Evolutionary conservation across 306 rosid genomes (phyloP).

Genomic region (Fragaria ananassa): DNA sequence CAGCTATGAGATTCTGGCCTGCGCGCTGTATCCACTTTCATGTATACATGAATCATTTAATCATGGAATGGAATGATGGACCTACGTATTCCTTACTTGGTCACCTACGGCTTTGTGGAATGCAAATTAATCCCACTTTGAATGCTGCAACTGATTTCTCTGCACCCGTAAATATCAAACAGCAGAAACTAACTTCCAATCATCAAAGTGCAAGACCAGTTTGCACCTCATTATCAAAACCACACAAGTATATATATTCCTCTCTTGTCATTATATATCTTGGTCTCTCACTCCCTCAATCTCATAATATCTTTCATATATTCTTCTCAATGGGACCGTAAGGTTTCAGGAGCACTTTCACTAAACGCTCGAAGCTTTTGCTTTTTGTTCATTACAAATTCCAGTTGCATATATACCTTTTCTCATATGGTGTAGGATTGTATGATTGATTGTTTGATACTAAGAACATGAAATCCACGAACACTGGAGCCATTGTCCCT

Average conservation of each 20-base stretch:
- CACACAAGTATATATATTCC: neutral
- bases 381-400: constrained; percentile 6
- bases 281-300: neutral
- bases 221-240: constrained; percentile 1
- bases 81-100: neutral
- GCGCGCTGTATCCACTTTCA: constrained; percentile 6
- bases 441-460: neutral
- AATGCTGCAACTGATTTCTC: neutral
- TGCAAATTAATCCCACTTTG: constrained; percentile 8
- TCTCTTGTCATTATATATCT: constrained; percentile 1
- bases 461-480: constrained; percentile 13
- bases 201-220: neutral
- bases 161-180: neutral
- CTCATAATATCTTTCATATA: constrained; percentile 6
- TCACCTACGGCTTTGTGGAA: neutral
- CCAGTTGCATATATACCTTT: neutral
- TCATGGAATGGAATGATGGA: constrained; percentile 10
- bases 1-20: neutral
- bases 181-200: neutral
- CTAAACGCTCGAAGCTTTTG: neutral
- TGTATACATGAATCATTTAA: neutral
- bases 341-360: neutral
- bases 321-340: neutral
- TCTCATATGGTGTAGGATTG: too few species aligned
- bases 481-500: constrained; percentile 6